Conservation (phyloP, 2,329 filamentous ascomycete genomes). For the Ilyonectria destructans region DNA sequence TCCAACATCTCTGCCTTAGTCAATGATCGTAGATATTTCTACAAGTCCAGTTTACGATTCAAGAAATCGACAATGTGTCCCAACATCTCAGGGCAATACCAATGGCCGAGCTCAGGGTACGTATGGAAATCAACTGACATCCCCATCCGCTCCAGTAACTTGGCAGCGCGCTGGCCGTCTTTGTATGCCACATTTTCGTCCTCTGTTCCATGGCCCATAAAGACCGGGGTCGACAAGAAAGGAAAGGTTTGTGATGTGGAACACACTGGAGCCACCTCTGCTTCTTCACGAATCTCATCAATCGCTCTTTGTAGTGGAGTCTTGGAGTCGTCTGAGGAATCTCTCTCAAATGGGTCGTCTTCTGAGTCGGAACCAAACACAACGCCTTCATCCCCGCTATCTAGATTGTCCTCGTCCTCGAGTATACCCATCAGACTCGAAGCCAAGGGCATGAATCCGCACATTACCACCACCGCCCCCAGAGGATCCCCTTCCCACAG, state of each 20-base stretch:
- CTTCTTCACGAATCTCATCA: conserved; percentile 49
- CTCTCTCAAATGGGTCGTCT: conserved; percentile 44
- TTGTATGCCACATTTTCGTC: conserved; percentile 60
- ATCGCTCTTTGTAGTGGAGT: conserved; percentile 42
- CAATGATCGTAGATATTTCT: background rate
- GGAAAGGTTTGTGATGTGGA: conserved; percentile 18
- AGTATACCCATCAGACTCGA: conserved; percentile 48
- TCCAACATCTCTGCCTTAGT: too few relatives aligned
- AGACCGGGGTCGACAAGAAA: conserved; percentile 56
- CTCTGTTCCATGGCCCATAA: conserved; percentile 63
- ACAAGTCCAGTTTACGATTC: background rate
- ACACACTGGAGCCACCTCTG: conserved; percentile 40
- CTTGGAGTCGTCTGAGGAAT: conserved; percentile 12
- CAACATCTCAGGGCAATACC: conserved; percentile 62
- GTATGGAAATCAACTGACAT: conserved; percentile 54
- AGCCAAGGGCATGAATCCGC: conserved; percentile 63
- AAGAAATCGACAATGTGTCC: conserved; percentile 56
- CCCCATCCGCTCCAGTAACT: conserved; percentile 55
- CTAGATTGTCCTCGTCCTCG: conserved; percentile 2
- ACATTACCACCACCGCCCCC: conserved; percentile 61
- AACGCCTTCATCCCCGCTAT: conserved; percentile 16
- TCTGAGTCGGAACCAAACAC: conserved; percentile 22
- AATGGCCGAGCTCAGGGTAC: conserved; percentile 63
- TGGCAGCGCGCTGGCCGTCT: conserved; percentile 55
- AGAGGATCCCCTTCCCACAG: conserved; percentile 60